A percentile compares a stretch with the other conserved stretches of the same genome.
These are phyloP conservation scores for Solanum hybrid DNA, from an alignment of 305 asterid species.

Conservation along the genomic window DNA sequence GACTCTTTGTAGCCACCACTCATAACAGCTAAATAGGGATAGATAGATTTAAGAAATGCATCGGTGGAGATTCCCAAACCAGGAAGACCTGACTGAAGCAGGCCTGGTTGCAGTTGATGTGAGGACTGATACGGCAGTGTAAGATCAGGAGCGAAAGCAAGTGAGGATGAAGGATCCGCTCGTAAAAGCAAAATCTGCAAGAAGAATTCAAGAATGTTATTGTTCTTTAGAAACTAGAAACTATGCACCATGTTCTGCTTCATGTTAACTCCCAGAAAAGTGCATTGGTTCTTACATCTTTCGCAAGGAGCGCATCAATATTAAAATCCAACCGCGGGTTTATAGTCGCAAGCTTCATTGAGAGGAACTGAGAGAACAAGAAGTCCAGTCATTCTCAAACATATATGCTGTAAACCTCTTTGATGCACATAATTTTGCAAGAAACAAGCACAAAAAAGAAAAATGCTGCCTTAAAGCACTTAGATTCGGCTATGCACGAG, in stretches of 20 bases:
- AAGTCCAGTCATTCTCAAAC: background rate
- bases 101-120: slow-evolving; percentile 39
- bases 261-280: background rate
- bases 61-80: slow-evolving; percentile 35
- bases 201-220: background rate
- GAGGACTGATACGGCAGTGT: slow-evolving; percentile 34
- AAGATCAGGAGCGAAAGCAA: slow-evolving; percentile 48
- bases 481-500: background rate
- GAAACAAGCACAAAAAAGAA: background rate
- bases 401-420: background rate
- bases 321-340: slow-evolving; percentile 61
- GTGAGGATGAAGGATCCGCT: slow-evolving; percentile 43
- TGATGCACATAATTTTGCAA: background rate
- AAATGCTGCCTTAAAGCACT: background rate
- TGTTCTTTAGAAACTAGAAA: background rate
- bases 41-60: slow-evolving; percentile 35
- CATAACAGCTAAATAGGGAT: slow-evolving; percentile 26
- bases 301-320: slow-evolving; percentile 60
- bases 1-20: slow-evolving; percentile 29
- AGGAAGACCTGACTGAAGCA: slow-evolving; percentile 38
- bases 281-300: slow-evolving; percentile 48
- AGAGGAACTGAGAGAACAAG: slow-evolving; percentile 59
- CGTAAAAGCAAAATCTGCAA: slow-evolving; percentile 49
- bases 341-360: slow-evolving; percentile 94
- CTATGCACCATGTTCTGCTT: background rate